phyloP scores from a whole-genome alignment of 2,329 filamentous ascomycete species.

The Venturia asperata region DNA sequence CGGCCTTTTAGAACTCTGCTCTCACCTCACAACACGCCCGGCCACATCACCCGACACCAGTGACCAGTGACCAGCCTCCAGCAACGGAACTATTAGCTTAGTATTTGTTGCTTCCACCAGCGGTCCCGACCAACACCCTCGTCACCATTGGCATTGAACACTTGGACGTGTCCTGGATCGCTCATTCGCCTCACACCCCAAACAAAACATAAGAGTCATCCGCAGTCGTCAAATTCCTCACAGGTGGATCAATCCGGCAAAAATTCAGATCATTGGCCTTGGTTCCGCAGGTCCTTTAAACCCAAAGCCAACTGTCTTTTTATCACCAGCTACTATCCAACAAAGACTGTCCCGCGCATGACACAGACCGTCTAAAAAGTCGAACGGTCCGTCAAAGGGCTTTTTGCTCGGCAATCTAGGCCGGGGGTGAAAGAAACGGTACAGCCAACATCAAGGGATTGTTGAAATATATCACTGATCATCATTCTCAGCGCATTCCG shows the following conservation, averaged over 20 bases:
- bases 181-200: not conserved
- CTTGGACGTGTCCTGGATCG: not conserved
- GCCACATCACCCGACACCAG: not conserved
- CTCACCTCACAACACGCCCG: not conserved
- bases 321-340: constrained; percentile 1
- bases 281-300: not conserved
- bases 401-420: constrained; percentile 29
- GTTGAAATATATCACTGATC: not conserved
- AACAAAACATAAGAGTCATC: not conserved
- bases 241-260: not conserved
- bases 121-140: constrained; percentile 3
- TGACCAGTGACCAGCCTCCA: not conserved
- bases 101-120: constrained; percentile 8
- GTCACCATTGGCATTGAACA: not conserved
- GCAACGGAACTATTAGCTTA: constrained; percentile 16
- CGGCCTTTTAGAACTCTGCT: constrained; percentile 1
- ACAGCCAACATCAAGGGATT: constrained; percentile 20
- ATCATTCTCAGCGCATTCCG: constrained; percentile 1
- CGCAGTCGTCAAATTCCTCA: not conserved
- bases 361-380: constrained; percentile 18
- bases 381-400: constrained; percentile 25
- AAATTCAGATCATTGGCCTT: not conserved
- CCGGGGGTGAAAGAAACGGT: constrained; percentile 36
- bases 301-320: constrained; percentile 3
- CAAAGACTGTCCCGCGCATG: constrained; percentile 16